Conservation (phyloP, 768 basidiomycete genomes). For the Thelephora ganbajun region DNA sequence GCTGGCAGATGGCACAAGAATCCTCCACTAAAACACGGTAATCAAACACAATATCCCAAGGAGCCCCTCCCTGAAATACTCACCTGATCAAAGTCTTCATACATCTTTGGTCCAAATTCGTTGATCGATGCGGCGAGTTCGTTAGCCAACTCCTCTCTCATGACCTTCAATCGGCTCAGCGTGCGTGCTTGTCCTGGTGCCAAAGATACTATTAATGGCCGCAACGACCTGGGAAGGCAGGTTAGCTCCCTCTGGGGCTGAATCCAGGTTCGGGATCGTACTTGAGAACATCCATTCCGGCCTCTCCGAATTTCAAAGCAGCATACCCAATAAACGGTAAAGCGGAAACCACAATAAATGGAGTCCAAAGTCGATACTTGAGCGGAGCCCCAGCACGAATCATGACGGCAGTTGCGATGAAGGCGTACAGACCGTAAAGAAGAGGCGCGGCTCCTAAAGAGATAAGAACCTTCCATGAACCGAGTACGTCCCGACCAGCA, state of each 20-base stretch:
- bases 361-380: slow-evolving; percentile 58
- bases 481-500: slow-evolving; percentile 90
- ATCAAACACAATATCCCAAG: slow-evolving; percentile 1
- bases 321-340: slow-evolving; percentile 86
- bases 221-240: slow-evolving; percentile 52
- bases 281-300: slow-evolving; percentile 96
- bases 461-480: slow-evolving; percentile 95
- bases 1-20: slow-evolving; percentile 70
- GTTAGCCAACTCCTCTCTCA: slow-evolving; percentile 63
- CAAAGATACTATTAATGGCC: slow-evolving; percentile 77
- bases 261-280: slow-evolving; percentile 24
- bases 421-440: slow-evolving; percentile 72
- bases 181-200: slow-evolving; percentile 80
- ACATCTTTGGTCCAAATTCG: slow-evolving; percentile 78
- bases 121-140: slow-evolving; percentile 77
- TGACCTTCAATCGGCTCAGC: slow-evolving; percentile 60
- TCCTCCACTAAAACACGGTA: slow-evolving; percentile 41
- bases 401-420: slow-evolving; percentile 61
- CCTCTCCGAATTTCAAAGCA: slow-evolving; percentile 94
- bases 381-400: slow-evolving; percentile 50
- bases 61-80: slow-evolving; percentile 10
- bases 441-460: slow-evolving; percentile 84
- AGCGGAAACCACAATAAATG: slow-evolving; percentile 56
- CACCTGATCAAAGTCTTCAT: slow-evolving; percentile 78
- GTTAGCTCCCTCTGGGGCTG: background rate